Base-by-base conservation (phyloP, 768 basidiomycete species). In the Chalciporus sphaerocephalus region DNA sequence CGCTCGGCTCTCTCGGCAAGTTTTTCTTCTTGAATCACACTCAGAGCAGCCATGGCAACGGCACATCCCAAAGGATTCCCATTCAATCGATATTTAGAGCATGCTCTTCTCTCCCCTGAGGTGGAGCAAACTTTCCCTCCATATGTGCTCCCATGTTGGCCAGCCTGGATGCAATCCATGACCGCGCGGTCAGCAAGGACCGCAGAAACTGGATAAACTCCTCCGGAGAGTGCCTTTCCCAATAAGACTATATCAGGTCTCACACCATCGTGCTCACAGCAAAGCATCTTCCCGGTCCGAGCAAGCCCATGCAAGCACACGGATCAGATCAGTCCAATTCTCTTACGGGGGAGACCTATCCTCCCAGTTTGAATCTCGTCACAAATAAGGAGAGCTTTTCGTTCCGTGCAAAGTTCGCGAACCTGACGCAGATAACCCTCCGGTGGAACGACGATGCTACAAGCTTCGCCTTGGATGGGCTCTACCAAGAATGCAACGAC, bases 401-500 rank as follows among this genome's bases (percentile, higher is more conserved):
- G 81, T 67, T 88, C 80, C 71, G 87, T 87, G 78, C 96, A 99
- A 21, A 97, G 74, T 42, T 76, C 83, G 41, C 84, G 83, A 21
- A 85, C 85, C 53, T 81, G 70, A 23, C 78, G 62, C 30, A 99
- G 77, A 68, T 99, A 99, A 5, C 93, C 93, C 7, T 77, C 74
- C 1, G 86, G 83, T 0, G 96, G 96, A 10, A 98, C 89, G 48
- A 97, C 83, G 54, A 99, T 95, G 10, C 93, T 9, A 5, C 2
- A 21, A 23, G 95, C 95, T 69, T 97, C 95, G n/a, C 95, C 95
- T 64, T 99, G 96, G 51, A 99, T 98, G 5, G 96, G 96, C 69
- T 99, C 96, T 3, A 99, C 79, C 45, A 99, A 75, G 74, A 99
- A 93, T 1, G 90, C 95, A 6, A 94, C 96, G 20, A 90, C 82